Percentiles rank a stretch among this genome's conserved stretches.
Conservation (phyloP, 192 early-diverging fungal genomes). For the Coemansia sp. region DNA sequence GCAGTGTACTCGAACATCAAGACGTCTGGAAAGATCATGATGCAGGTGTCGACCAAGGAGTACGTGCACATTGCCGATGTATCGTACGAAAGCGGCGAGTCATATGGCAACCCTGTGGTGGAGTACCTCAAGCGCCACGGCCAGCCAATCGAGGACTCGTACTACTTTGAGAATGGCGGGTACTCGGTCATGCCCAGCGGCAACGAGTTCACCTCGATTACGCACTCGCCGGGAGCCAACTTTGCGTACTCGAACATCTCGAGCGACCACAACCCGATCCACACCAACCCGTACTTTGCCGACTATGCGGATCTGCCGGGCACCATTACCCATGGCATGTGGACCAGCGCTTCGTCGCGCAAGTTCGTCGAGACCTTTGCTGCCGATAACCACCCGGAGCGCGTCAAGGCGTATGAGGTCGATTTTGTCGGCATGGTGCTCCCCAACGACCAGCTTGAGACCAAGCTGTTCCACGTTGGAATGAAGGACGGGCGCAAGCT, state of each 20-base stretch:
- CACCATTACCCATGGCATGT: conserved; percentile 98
- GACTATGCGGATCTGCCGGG: conserved; percentile 85
- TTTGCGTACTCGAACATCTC: conserved; percentile 83
- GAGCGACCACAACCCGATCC: conserved; percentile 94
- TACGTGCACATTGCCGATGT: conserved; percentile 81
- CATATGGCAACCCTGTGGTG: conserved; percentile 84
- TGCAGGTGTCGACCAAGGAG: conserved; percentile 79
- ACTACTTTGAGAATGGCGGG: conserved; percentile 86
- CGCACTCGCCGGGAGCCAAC: conserved; percentile 84
- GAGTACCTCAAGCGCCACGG: conserved; percentile 87
- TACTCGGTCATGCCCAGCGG: conserved; percentile 90
- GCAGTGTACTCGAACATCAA: conserved; percentile 67
- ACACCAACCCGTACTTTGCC: conserved; percentile 94
- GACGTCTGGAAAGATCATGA: conserved; percentile 72
- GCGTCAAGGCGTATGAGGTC: conserved; percentile 82
- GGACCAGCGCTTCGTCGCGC: conserved; percentile 90
- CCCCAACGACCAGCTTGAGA: conserved; percentile 84
- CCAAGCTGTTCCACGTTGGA: conserved; percentile 88
- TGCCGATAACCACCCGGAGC: conserved; percentile 87
- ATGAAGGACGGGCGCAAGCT: conserved; percentile 97
- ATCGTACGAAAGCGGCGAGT: conserved; percentile 69
- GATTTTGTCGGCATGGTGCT: conserved; percentile 92
- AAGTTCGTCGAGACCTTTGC: conserved; percentile 96
- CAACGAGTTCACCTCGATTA: conserved; percentile 81
- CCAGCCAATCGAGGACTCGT: conserved; percentile 81